Percentiles rank a stretch among this genome's conserved stretches.
phyloP scores from a whole-genome alignment of 23 red algal genomes.

The Gracilaria caudata region DNA sequence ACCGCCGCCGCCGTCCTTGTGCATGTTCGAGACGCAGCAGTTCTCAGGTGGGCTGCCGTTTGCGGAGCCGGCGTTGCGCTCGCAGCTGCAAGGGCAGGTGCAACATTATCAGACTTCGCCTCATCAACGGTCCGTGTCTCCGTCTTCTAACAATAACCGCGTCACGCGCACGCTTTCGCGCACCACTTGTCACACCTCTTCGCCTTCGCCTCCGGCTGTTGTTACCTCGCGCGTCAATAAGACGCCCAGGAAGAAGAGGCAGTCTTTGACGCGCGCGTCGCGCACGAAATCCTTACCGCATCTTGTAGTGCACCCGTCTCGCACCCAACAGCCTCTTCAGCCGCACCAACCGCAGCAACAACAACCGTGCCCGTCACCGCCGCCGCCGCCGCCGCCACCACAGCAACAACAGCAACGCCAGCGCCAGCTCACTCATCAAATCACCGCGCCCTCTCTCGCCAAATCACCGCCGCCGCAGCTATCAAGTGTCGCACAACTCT shows the following conservation, averaged over 20 bases:
- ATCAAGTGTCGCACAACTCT: background rate
- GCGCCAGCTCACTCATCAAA: background rate
- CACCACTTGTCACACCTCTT: conserved; percentile 6
- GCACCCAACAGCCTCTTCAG: conserved; percentile 11
- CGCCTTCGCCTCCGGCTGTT: background rate
- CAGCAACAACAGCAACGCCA: background rate
- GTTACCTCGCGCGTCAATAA: background rate
- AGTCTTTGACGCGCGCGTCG: background rate
- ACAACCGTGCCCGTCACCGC: background rate
- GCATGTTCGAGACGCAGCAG: background rate
- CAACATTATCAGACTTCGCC: background rate
- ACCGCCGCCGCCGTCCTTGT: background rate
- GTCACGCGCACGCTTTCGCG: conserved; percentile 15
- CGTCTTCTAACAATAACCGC: conserved; percentile 25
- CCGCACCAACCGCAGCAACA: background rate
- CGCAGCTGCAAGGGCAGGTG: too few species aligned
- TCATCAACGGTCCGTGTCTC: background rate
- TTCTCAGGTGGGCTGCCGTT: too few species aligned
- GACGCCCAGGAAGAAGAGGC: background rate
- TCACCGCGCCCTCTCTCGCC: background rate
- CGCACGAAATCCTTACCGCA: background rate
- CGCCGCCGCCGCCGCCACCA: too few species aligned
- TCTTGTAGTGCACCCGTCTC: background rate
- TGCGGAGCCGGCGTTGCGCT: too few species aligned
- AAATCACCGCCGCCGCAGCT: conserved; percentile 7